Evolutionary conservation across 257 asterid genomes (phyloP), one percentile per base, ranked within the genome.

Genomic region (Cruciata laevipes): DNA sequence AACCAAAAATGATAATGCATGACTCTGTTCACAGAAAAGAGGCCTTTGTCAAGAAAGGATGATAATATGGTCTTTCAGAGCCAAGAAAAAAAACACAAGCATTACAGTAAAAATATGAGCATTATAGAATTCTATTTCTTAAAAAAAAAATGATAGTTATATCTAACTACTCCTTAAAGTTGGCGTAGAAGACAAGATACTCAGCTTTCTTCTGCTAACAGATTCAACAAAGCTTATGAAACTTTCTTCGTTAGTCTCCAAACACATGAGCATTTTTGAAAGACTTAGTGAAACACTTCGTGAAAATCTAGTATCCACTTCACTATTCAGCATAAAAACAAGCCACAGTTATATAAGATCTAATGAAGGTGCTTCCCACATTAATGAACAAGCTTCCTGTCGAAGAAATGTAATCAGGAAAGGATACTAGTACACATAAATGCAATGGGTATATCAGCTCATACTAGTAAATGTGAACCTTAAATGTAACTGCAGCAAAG

Each of bases 1-100:
- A 60, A 77, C 77, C 76, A 81, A 70, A 78, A 94, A 94, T 67
- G 85, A 77, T 5, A 77, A 30, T 3, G 95, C 90, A 31, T 77
- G 77, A 71, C 86, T 85, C 99, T 93, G 96, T 68, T 72, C 80
- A 81, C 24, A 59, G 69, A 49, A 31, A 30, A 31, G 10, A 68
- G 24, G 20, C 47, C 20, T 23, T 27, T 30, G 30, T 70, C 31
- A 63, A 30, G 66, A 74, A 25, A 17, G 30, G 35, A 42, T 44
- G 12, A 51, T 51, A 8, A 0, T 53, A 20, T 7, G 20, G 25
- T 53, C 8, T 47, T 47, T 47, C n/a, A 47, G 55, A 47, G 21
- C 20, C 55, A 42, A 12, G 49, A 40, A 40, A 40, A 40, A 12
- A 11, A 40, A 40, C 49, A 40, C 49, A 3, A 10, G 3, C 47